Evolutionary conservation across 331 rosid species (phyloP).

Genomic region (Arachis monticola): DNA sequence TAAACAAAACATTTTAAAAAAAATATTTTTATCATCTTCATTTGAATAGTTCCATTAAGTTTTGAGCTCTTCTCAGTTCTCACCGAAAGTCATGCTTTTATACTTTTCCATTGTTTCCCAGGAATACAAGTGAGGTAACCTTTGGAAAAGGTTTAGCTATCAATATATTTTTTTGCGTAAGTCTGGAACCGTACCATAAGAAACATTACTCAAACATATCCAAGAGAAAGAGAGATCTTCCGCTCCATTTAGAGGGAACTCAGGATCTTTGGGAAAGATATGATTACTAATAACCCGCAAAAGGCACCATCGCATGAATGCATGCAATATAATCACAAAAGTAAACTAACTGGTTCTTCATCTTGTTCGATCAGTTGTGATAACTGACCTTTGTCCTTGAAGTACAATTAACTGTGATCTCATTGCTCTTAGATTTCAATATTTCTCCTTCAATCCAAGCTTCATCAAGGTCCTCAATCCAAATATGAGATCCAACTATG

Average conservation of each 20-base stretch:
- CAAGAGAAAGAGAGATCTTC: constrained; percentile 52
- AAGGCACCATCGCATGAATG: too few species aligned
- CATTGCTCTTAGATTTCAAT: constrained; percentile 48
- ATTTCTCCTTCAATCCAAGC: constrained; percentile 88
- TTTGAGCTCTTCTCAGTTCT: constrained; percentile 74
- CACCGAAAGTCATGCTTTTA: constrained; percentile 87
- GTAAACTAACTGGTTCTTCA: constrained; percentile 35
- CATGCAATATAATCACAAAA: too few species aligned
- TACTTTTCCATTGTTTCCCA: constrained; percentile 82
- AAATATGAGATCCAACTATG: constrained; percentile 66
- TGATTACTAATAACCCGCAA: constrained; percentile 65
- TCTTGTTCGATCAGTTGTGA: too few species aligned
- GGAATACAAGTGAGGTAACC: constrained; percentile 83
- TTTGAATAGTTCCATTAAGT: too few species aligned
- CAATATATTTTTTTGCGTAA: constrained; percentile 90
- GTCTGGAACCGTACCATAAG: constrained; percentile 62
- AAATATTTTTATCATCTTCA: too few species aligned
- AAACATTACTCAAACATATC: constrained; percentile 28
- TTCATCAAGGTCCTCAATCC: constrained; percentile 74
- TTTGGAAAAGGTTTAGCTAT: constrained; percentile 92
- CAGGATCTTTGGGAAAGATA: constrained; percentile 88
- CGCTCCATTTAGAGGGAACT: constrained; percentile 81
- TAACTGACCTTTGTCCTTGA: constrained; percentile 59
- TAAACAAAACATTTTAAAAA: too few species aligned
- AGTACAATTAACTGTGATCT: constrained; percentile 48